Percentiles rank a stretch among this genome's conserved stretches.
Conservation (phyloP, 1,284 basidiomycete genomes). For the Apiotrichum akiyoshidainum region DNA sequence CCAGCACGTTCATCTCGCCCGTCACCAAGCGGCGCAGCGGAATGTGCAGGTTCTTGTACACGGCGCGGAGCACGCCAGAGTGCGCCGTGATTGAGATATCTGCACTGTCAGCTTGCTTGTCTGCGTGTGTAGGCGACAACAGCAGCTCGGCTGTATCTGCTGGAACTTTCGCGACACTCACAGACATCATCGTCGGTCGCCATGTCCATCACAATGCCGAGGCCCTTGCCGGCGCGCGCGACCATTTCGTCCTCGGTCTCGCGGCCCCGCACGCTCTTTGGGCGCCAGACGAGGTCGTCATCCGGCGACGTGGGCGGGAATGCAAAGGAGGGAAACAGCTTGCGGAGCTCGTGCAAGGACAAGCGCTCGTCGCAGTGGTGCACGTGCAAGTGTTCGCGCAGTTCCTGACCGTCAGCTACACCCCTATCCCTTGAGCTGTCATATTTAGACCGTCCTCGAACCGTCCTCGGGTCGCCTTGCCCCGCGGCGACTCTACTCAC, state of each 20-base stretch:
- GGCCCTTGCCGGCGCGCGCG: slow-evolving; percentile 21
- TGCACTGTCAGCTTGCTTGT: slow-evolving; percentile 3
- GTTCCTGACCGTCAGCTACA: slow-evolving; percentile 22
- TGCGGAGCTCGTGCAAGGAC: slow-evolving; percentile 14
- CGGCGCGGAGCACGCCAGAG: slow-evolving; percentile 30
- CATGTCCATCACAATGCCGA: slow-evolving; percentile 25
- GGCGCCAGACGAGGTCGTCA: slow-evolving; percentile 30
- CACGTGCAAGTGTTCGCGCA: slow-evolving; percentile 39
- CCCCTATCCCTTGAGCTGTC: too few species aligned
- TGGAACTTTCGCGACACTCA: slow-evolving; percentile 12
- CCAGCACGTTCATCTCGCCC: slow-evolving; percentile 41
- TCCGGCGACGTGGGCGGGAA: slow-evolving; percentile 26
- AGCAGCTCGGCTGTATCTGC: too few species aligned
- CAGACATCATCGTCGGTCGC: slow-evolving; percentile 22
- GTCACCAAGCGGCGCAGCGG: slow-evolving; percentile 23
- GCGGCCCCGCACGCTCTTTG: slow-evolving; percentile 21
- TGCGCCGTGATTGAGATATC: slow-evolving; percentile 32
- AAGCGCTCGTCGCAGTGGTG: slow-evolving; percentile 32
- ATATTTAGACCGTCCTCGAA: background rate
- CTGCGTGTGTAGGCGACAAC: background rate
- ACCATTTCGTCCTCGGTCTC: slow-evolving; percentile 39
- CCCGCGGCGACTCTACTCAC: slow-evolving; percentile 15
- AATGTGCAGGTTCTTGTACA: slow-evolving; percentile 32
- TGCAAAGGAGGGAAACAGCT: slow-evolving; percentile 27
- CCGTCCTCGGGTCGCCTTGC: background rate